phyloP scores from a whole-genome alignment of 257 asterid genomes.

The Rubia yunnanensis region DNA sequence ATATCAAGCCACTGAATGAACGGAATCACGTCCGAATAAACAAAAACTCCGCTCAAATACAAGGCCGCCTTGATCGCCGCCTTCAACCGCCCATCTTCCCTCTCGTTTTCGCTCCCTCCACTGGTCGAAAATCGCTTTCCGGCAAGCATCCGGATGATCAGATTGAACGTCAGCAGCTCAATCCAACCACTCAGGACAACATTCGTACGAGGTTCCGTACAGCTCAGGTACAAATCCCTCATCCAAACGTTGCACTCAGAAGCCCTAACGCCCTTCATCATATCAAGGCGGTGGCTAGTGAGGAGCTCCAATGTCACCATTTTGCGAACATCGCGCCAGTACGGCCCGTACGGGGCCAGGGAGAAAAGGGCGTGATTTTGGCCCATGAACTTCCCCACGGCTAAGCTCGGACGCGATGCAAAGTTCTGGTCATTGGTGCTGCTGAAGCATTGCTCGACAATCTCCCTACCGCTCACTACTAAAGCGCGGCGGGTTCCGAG shows the following conservation, averaged over 20 bases:
- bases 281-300: slow-evolving; percentile 28
- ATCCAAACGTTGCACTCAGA: slow-evolving; percentile 26
- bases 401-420: slow-evolving; percentile 33
- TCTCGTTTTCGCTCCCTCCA: background rate
- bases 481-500: slow-evolving; percentile 36
- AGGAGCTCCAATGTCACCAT: slow-evolving; percentile 40
- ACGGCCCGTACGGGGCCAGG: slow-evolving; percentile 43
- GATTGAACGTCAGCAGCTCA: slow-evolving; percentile 37
- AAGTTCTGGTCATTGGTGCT: slow-evolving; percentile 36
- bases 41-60: slow-evolving; percentile 40
- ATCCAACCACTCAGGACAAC: slow-evolving; percentile 23
- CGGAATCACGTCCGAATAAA: slow-evolving; percentile 47
- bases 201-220: background rate
- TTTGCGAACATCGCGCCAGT: slow-evolving; percentile 49
- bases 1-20: slow-evolving; percentile 50
- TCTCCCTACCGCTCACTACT: slow-evolving; percentile 43
- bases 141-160: slow-evolving; percentile 25
- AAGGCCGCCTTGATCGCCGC: slow-evolving; percentile 31
- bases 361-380: slow-evolving; percentile 29
- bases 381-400: slow-evolving; percentile 28
- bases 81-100: slow-evolving; percentile 21
- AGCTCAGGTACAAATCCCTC: slow-evolving; percentile 18
- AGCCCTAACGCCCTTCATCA: slow-evolving; percentile 29
- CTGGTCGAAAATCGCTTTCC: slow-evolving; percentile 30
- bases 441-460: slow-evolving; percentile 43